These are phyloP conservation scores for Trichosanthes cucumerina DNA, from an alignment of 306 rosid genomes.

Conservation along the genomic window DNA sequence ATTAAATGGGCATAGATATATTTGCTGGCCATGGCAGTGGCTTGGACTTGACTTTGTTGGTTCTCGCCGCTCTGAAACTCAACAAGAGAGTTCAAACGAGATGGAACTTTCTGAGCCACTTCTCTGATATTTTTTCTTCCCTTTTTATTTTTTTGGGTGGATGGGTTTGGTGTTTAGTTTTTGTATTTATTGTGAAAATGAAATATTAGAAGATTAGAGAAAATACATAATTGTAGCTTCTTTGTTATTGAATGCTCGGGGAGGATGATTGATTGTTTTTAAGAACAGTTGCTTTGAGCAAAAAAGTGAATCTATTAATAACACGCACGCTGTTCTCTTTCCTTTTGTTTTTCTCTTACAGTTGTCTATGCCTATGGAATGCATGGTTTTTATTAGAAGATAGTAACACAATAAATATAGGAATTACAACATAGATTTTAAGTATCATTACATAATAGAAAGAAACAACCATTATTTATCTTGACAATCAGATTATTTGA, in stretches of 20 bases:
- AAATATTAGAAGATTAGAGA: slow-evolving; percentile 21
- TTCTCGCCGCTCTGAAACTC: slow-evolving; percentile 36
- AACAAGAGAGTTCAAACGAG: slow-evolving; percentile 59
- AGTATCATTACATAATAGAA: background rate
- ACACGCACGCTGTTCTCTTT: background rate
- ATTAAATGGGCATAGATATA: slow-evolving; percentile 61
- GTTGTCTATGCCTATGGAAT: background rate
- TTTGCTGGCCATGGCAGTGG: slow-evolving; percentile 99
- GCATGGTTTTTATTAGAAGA: background rate
- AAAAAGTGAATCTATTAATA: background rate
- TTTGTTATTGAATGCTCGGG: background rate
- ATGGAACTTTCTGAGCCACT: slow-evolving; percentile 99
- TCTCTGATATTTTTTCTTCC: slow-evolving; percentile 19
- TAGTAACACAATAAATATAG: background rate
- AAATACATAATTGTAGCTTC: background rate
- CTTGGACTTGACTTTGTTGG: slow-evolving; percentile 89
- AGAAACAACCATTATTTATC: background rate
- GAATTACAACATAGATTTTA: background rate
- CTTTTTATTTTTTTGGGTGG: background rate
- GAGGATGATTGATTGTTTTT: background rate
- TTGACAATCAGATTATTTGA: background rate
- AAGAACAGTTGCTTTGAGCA: background rate
- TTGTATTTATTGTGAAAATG: slow-evolving; percentile 42
- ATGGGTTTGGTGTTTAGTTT: background rate
- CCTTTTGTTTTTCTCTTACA: background rate